Base-by-base conservation (phyloP, 2,329 filamentous ascomycete genomes). In the Arthrinium puccinioides region DNA sequence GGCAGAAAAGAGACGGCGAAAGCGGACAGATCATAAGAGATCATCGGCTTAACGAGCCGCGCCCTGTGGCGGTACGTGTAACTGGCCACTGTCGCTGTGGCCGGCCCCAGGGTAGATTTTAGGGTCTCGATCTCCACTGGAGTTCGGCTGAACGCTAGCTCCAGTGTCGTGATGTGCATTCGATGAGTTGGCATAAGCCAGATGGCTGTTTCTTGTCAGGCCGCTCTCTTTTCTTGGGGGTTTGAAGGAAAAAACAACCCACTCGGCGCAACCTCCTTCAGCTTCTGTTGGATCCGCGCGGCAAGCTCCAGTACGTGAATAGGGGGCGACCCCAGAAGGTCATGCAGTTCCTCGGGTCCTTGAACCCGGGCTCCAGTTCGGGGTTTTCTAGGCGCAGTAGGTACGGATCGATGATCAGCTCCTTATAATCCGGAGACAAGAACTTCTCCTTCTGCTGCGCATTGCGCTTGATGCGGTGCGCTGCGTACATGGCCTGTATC, bases 271-370 rank as follows among this genome's bases (percentile, higher is more conserved):
- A 76, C 71, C 15, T 69, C 62, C 39, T 69, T 66, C 32, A 94
- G 64, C 50, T 76, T 71, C 34, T 70, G 59, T 59, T 96, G 90
- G 21, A 96, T 63, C 39, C 73, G 71, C 3, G 65, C 61, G 3
- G 90, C 77, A 41, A 97, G 62, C 15, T 72, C 63, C 31, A 82
- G 69, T 14, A 96, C 69, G 47, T 82, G 77, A 31, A 76, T 62
- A 1, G 89, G 84, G 90, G 90, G 6, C 89, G 72, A 4, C 85
- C 87, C 87, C 88, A 96, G 54, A 96, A 81, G 1, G 88, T 85
- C 9, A 96, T 69, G 55, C 89, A 94, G 52, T 95, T 73, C 27
- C 90, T 71, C 28, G 77, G 74, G 55, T 97, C 90, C 36, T 69
- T 58, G 55, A 84, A 94, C 1, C 76, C 77, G 1, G 79, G 81